Evolutionary conservation across 2,329 filamentous ascomycete genomes (phyloP).

Genomic region (Chalaropsis thielavioides): DNA sequence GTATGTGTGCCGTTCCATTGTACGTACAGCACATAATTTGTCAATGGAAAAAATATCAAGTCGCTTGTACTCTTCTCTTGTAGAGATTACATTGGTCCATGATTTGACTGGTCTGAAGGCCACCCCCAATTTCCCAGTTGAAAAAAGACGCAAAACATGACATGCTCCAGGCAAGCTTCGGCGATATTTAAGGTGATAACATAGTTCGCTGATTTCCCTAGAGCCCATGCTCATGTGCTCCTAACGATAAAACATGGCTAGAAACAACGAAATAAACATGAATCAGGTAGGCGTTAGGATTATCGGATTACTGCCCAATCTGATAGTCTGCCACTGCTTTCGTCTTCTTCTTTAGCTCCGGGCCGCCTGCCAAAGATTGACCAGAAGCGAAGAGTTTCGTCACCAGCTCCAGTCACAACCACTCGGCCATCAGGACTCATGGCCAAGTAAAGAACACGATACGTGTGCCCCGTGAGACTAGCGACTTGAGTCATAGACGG

Average conservation of each 20-base stretch:
- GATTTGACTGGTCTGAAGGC: no score
- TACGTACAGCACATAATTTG: no score
- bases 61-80: no score
- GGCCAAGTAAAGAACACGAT: conserved; percentile 85
- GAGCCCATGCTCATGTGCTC: no score
- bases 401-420: conserved; percentile 88
- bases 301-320: conserved; percentile 75
- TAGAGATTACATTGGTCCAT: no score
- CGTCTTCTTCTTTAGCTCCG: conserved; percentile 53
- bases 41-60: no score
- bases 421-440: conserved; percentile 94
- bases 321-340: conserved; percentile 46
- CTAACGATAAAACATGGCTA: background rate
- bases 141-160: background rate
- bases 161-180: background rate
- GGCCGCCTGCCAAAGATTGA: conserved; percentile 81
- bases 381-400: conserved; percentile 95
- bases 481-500: conserved; percentile 95
- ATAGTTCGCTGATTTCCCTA: background rate
- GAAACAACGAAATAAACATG: background rate
- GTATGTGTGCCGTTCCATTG: background rate
- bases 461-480: conserved; percentile 89
- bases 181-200: background rate
- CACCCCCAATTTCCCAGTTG: background rate
- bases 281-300: conserved; percentile 18